These are phyloP conservation scores for Polytrichum formosum DNA, from an alignment of 225 moss, liverwort and hornwort genomes.

Conservation along the genomic window DNA sequence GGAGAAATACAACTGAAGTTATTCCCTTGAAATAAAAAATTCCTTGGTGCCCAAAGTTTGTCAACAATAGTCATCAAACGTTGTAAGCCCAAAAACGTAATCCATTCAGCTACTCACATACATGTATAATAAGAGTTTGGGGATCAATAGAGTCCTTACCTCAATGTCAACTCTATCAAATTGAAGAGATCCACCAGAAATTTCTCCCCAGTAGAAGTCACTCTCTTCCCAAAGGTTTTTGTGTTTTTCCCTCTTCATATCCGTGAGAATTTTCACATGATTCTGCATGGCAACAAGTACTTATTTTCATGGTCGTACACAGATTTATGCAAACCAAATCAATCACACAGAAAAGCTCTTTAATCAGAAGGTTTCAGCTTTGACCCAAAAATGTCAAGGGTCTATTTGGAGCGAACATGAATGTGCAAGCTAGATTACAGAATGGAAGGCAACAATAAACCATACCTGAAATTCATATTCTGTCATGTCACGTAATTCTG, in stretches of 20 bases:
- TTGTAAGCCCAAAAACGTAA: no score
- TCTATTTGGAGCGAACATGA: no score
- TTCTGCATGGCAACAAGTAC: conserved; percentile 30
- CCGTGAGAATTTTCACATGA: conserved; percentile 63
- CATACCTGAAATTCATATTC: conserved; percentile 71
- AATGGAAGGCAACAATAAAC: no score
- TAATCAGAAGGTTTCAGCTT: neutral
- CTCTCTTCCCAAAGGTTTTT: conserved; percentile 97
- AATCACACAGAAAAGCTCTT: neutral
- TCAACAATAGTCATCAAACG: no score
- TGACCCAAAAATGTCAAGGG: neutral
- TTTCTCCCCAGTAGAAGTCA: conserved; percentile 84
- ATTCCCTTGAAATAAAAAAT: no score
- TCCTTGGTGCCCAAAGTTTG: no score
- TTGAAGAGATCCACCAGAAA: conserved; percentile 74
- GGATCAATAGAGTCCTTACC: conserved; percentile 28
- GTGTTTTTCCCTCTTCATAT: conserved; percentile 90
- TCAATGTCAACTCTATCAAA: conserved; percentile 72
- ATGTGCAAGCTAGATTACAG: no score
- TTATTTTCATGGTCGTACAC: no score
- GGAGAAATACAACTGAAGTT: neutral
- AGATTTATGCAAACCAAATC: no score
- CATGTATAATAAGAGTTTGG: no score
- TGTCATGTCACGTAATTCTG: conserved; percentile 64
- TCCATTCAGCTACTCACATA: no score